These are phyloP conservation scores for Neobulgaria alba DNA, from an alignment of 2,329 filamentous ascomycete species.

Conservation along the genomic window DNA sequence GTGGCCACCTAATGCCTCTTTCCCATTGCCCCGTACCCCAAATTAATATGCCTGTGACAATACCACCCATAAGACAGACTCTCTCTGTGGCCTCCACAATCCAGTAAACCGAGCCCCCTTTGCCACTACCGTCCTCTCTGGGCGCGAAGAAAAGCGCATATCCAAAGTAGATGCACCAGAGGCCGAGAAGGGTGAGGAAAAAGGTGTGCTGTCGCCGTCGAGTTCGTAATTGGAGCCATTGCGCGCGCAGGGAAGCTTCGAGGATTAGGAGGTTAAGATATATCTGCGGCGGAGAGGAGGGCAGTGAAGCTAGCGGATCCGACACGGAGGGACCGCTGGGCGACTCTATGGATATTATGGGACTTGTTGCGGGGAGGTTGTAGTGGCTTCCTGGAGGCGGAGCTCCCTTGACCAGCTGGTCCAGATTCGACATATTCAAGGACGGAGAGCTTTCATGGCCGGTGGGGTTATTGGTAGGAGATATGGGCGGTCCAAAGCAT, in stretches of 20 bases:
- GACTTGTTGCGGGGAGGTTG: slow-evolving; percentile 23
- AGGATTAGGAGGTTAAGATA: slow-evolving; percentile 97
- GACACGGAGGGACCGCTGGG: slow-evolving; percentile 26
- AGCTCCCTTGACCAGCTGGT: slow-evolving; percentile 88
- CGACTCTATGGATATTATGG: slow-evolving; percentile 29
- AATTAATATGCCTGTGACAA: slow-evolving; percentile 77
- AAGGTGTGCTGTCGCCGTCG: slow-evolving; percentile 88
- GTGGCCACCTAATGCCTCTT: slow-evolving; percentile 85
- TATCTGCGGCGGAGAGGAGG: slow-evolving; percentile 45
- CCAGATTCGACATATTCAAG: slow-evolving; percentile 33
- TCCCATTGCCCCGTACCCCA: slow-evolving; percentile 98
- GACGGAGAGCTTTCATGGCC: slow-evolving; percentile 14
- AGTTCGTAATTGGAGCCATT: slow-evolving; percentile 84
- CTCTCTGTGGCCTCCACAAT: slow-evolving; percentile 85
- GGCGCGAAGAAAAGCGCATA: slow-evolving; percentile 92
- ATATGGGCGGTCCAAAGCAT: too few relatives aligned
- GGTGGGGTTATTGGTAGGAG: neutral
- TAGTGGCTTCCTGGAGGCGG: slow-evolving; percentile 49
- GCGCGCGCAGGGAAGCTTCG: slow-evolving; percentile 84
- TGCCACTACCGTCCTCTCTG: slow-evolving; percentile 84
- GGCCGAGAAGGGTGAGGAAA: slow-evolving; percentile 68
- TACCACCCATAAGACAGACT: slow-evolving; percentile 81
- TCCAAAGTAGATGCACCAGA: slow-evolving; percentile 78
- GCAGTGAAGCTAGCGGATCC: slow-evolving; percentile 28
- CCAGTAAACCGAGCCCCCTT: slow-evolving; percentile 95